phyloP scores from a whole-genome alignment of 257 asterid species.

The Jaltomata sinuosa region DNA sequence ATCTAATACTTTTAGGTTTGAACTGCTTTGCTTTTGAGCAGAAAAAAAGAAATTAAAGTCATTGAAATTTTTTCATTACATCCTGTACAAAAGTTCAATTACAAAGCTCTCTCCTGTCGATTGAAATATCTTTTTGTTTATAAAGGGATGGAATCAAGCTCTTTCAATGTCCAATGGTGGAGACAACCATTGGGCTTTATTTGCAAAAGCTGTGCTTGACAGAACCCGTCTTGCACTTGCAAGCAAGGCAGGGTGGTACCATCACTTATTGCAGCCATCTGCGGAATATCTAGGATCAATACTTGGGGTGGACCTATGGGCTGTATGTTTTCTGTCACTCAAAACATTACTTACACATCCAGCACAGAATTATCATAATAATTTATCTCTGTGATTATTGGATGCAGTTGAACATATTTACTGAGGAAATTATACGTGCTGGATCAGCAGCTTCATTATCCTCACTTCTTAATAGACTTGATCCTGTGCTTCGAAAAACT shows the following conservation, averaged over 20 bases:
- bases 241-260: constrained; percentile 84
- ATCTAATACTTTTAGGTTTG: background rate
- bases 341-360: background rate
- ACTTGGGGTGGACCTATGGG: constrained; percentile 86
- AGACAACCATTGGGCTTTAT: constrained; percentile 74
- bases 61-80: background rate
- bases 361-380: background rate
- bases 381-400: constrained; percentile 8
- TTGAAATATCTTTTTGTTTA: constrained; percentile 4
- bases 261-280: constrained; percentile 85
- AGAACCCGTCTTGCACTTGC: constrained; percentile 88
- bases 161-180: constrained; percentile 50
- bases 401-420: constrained; percentile 77
- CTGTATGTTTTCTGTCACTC: constrained; percentile 41
- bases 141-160: constrained; percentile 89
- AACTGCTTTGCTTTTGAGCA: background rate
- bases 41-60: background rate
- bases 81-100: background rate
- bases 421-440: constrained; percentile 95
- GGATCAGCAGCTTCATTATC: constrained; percentile 98
- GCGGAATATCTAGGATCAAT: constrained; percentile 90
- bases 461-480: constrained; percentile 88
- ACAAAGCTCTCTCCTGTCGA: background rate
- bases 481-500: constrained; percentile 87
- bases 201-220: constrained; percentile 93